Conservation (phyloP, 139 green algal species). For the Ettlia oleoabundans region DNA sequence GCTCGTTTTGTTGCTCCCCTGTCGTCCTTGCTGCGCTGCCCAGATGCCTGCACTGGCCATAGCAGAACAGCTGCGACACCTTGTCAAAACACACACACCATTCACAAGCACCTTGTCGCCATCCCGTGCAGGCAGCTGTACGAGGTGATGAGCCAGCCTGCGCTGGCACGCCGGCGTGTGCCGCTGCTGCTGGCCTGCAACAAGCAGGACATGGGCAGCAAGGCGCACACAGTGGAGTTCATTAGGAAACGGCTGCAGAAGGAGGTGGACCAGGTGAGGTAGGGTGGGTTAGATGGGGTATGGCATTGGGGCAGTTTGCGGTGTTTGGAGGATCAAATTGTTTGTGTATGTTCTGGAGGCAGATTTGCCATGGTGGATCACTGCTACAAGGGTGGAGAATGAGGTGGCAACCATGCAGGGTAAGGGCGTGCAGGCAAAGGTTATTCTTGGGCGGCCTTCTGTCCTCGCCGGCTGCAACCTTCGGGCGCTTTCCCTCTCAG, state of each 20-base stretch:
- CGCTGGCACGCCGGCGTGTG: constrained; percentile 56
- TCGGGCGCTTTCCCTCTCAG: no score
- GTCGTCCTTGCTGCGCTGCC: background rate
- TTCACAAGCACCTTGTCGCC: background rate
- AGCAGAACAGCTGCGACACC: background rate
- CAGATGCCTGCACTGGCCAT: background rate
- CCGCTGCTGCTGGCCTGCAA: constrained; percentile 94
- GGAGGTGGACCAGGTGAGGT: constrained; percentile 74
- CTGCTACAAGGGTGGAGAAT: background rate
- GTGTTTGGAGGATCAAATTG: no score
- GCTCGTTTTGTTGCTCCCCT: background rate
- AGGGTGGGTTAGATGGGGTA: background rate
- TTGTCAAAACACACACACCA: no score
- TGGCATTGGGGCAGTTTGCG: no score
- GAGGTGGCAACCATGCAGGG: background rate
- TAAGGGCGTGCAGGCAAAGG: no score
- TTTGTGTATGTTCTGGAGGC: no score
- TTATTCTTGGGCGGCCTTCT: no score
- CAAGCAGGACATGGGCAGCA: constrained; percentile 86
- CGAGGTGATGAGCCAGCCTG: constrained; percentile 65
- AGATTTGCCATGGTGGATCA: no score
- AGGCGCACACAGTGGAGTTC: constrained; percentile 90
- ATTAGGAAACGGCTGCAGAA: constrained; percentile 87
- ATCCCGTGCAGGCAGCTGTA: constrained; percentile 50
- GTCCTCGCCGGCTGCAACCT: no score